These are phyloP conservation scores for Nigrospora osmanthi DNA, from an alignment of 2,329 filamentous ascomycete species.

Conservation along the genomic window DNA sequence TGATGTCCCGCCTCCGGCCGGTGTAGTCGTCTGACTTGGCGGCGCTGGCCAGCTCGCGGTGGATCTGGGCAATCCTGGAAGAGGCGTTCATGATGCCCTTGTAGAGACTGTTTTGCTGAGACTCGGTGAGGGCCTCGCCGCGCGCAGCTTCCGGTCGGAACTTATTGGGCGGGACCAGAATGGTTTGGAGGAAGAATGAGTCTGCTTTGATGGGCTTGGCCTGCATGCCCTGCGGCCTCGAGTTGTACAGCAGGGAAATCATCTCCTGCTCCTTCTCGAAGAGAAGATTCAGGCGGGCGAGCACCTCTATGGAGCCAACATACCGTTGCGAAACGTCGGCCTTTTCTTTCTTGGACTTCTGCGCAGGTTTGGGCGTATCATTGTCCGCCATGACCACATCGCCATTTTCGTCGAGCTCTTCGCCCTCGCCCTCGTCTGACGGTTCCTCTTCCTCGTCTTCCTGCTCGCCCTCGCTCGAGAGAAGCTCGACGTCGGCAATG, in stretches of 20 bases:
- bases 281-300: conserved; percentile 66
- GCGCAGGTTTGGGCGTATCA: conserved; percentile 10
- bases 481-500: conserved; percentile 56
- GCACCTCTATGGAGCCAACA: conserved; percentile 76
- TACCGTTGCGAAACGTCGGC: conserved; percentile 54
- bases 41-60: conserved; percentile 54
- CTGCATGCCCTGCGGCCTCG: conserved; percentile 54
- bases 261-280: conserved; percentile 86
- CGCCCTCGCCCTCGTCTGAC: conserved; percentile 35
- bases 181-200: conserved; percentile 87
- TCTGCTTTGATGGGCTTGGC: conserved; percentile 63
- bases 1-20: conserved; percentile 53
- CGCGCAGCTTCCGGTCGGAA: conserved; percentile 83
- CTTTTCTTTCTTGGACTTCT: conserved; percentile 24
- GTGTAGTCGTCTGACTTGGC: conserved; percentile 19
- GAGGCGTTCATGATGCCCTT: conserved; percentile 75
- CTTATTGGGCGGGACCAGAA: conserved; percentile 87
- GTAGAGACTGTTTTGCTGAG: conserved; percentile 81
- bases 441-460: conserved; percentile 32
- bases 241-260: conserved; percentile 76
- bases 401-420: conserved; percentile 45
- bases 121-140: conserved; percentile 74
- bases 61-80: conserved; percentile 65
- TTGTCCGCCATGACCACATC: conserved; percentile 51
- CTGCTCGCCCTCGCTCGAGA: conserved; percentile 31